Conservation (phyloP, 2,329 filamentous ascomycete species). For the Claviceps capensis region DNA sequence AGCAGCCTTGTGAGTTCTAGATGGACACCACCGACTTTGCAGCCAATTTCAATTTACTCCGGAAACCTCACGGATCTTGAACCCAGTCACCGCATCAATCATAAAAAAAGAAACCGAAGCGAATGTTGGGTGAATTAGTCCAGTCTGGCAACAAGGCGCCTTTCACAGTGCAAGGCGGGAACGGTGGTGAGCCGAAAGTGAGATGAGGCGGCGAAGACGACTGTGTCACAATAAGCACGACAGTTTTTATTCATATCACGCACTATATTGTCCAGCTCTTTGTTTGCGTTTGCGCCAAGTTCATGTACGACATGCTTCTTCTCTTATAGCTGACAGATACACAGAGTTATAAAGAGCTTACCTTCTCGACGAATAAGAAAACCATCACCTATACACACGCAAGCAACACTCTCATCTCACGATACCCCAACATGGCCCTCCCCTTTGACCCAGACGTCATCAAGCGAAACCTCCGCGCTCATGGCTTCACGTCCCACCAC, state of each 20-base stretch:
- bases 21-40: too few species aligned
- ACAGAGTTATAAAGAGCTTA: background rate
- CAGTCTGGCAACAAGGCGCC: background rate
- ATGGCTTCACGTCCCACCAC: constrained; percentile 10
- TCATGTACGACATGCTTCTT: background rate
- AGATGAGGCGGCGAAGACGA: background rate
- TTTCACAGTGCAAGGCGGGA: background rate
- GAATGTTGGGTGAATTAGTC: background rate
- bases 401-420: background rate
- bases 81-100: too few species aligned
- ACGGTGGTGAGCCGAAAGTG: background rate
- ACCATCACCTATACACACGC: background rate
- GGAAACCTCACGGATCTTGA: too few species aligned
- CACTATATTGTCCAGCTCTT: background rate
- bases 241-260: background rate
- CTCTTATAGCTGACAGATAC: too few species aligned
- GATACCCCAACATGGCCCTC: constrained; percentile 5
- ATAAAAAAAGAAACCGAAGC: too few species aligned
- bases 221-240: background rate
- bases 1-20: too few species aligned
- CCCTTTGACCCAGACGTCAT: constrained; percentile 10
- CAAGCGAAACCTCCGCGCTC: constrained; percentile 8
- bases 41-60: background rate
- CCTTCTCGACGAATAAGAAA: background rate
- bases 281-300: background rate